A percentile compares a stretch with the other conserved stretches of the same genome.
These are phyloP conservation scores for Dactylellina leptospora DNA, from an alignment of 2,329 filamentous ascomycete genomes.

Conservation along the genomic window DNA sequence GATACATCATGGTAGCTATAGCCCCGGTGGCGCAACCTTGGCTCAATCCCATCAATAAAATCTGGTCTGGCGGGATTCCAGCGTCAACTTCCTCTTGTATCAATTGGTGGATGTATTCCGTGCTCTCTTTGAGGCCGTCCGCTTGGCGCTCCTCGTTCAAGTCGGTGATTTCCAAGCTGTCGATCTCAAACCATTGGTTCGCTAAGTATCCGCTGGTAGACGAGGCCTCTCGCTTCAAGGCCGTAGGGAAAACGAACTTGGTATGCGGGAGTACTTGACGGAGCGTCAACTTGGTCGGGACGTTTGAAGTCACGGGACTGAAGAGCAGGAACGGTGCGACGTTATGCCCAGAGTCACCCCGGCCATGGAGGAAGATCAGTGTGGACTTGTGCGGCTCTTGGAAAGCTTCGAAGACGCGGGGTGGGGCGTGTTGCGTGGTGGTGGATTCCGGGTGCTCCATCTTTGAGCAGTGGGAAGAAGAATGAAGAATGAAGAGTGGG, in stretches of 20 bases:
- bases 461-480: neutral
- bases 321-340: slow-evolving; percentile 22
- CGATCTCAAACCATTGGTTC: slow-evolving; percentile 42
- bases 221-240: slow-evolving; percentile 6
- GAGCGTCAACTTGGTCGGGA: slow-evolving; percentile 10
- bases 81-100: slow-evolving; percentile 23
- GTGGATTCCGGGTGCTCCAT: slow-evolving; percentile 25
- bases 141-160: slow-evolving; percentile 7
- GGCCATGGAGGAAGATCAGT: slow-evolving; percentile 39
- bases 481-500: neutral
- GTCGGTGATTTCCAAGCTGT: slow-evolving; percentile 23
- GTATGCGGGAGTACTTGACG: slow-evolving; percentile 30
- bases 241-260: slow-evolving; percentile 39
- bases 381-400: slow-evolving; percentile 24
- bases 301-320: slow-evolving; percentile 9
- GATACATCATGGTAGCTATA: slow-evolving; percentile 18
- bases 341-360: slow-evolving; percentile 27
- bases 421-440: slow-evolving; percentile 20
- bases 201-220: neutral
- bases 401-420: slow-evolving; percentile 20
- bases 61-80: slow-evolving; percentile 21
- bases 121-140: slow-evolving; percentile 30
- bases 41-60: slow-evolving; percentile 35
- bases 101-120: slow-evolving; percentile 25
- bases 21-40: slow-evolving; percentile 25